phyloP scores from a whole-genome alignment of 441 rosid genomes.

The Erodium chrysanthum region DNA sequence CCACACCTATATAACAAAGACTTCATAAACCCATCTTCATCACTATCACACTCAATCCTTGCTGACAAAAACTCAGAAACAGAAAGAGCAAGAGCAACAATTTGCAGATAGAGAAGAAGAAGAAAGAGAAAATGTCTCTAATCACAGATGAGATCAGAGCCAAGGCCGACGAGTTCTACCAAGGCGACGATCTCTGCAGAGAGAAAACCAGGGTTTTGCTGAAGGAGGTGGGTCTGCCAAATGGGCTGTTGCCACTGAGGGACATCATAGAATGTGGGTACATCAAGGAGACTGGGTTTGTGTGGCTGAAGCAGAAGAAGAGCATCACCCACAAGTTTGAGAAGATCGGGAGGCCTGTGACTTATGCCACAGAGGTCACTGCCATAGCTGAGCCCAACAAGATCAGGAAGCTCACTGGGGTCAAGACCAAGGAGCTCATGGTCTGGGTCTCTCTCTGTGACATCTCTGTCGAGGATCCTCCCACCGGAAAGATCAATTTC shows the following conservation, averaged over 20 bases:
- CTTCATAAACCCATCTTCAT: neutral
- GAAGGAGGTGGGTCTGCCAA: constrained; percentile 50
- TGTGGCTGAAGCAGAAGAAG: constrained; percentile 89
- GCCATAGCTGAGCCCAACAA: constrained; percentile 45
- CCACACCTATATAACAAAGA: neutral
- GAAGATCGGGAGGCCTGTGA: constrained; percentile 45
- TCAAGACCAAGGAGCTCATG: constrained; percentile 79
- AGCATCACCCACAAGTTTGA: constrained; percentile 70
- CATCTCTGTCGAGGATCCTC: constrained; percentile 47
- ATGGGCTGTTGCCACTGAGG: constrained; percentile 64
- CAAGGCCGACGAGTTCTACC: constrained; percentile 55
- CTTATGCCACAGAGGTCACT: constrained; percentile 62
- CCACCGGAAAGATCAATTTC: constrained; percentile 45
- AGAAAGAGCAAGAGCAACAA: neutral
- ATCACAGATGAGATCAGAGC: constrained; percentile 63
- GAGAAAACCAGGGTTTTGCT: constrained; percentile 56
- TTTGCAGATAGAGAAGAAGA: neutral
- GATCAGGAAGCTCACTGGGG: constrained; percentile 91
- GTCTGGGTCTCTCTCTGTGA: constrained; percentile 64
- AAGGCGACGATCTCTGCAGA: constrained; percentile 62
- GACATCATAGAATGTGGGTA: constrained; percentile 79
- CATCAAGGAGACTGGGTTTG: constrained; percentile 67
- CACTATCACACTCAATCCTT: neutral
- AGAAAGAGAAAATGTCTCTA: constrained; percentile 28
- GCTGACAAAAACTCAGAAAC: neutral